Evolutionary conservation across 306 rosid species (phyloP), one percentile per base, ranked within the genome.

Genomic region (Sicyos edulis): DNA sequence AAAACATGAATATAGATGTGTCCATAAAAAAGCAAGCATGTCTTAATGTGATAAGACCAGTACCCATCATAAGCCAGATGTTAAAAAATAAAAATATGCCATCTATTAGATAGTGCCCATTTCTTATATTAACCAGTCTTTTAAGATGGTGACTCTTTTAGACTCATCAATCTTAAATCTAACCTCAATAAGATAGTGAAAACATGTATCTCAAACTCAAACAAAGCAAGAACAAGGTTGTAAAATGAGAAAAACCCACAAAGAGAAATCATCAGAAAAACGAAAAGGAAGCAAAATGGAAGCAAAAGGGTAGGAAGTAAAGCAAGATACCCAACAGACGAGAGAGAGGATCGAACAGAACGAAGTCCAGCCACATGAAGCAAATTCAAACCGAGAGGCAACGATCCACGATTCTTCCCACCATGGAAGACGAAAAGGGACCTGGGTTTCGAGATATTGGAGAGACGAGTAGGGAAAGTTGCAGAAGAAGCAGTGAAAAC

Each of bases 281-380:
- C 47, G 11, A 51, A 51, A 22, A 70, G 6, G 21, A 51, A 16
- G 0, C 24, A 17, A 14, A 29, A 70, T 70, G 11, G 9, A 49
- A 51, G 22, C 5, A 16, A 71, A 34, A 71, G 57, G 52, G 75
- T 17, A 1, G 16, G 11, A 42, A 42, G 47, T 42, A 9, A 56
- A 72, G 10, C 1, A 7, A 42, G 22, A 61, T 74, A 74, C 77
- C 77, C 71, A 51, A 49, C 20, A 4, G 71, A 49, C 0, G 71
- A 16, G 0, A 65, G 51, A 61, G 77, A 74, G 44, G 77, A 71
- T 50, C 10, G 61, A 10, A 50, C 52, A 26, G 77, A 61, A 49
- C 42, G 60, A 32, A 74, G 8, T n/a, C 34, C 21, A 9, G 15
- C 20, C 34, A 70, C 42, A 40, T 19, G 15, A 13, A 7, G 44